Conservation (phyloP, 768 basidiomycete genomes). For the Pleurotus giganteus region DNA sequence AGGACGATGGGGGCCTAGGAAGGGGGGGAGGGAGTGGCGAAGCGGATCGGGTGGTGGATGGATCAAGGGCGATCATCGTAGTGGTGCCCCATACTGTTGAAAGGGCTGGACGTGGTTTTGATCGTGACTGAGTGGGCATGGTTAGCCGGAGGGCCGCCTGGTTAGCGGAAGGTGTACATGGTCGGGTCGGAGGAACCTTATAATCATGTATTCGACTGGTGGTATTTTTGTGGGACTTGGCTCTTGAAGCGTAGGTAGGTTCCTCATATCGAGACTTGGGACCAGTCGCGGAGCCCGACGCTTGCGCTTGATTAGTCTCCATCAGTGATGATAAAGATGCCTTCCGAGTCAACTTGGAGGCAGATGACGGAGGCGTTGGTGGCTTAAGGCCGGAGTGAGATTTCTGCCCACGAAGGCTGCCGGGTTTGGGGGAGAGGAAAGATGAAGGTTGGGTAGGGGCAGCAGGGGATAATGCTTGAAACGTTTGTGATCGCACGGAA, state of each 20-base stretch:
- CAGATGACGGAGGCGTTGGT: constrained; percentile 62
- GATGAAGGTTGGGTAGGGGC: constrained; percentile 50
- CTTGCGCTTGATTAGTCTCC: constrained; percentile 57
- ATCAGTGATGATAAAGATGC: constrained; percentile 76
- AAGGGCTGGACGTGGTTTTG: constrained; percentile 73
- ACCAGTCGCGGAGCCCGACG: constrained; percentile 50
- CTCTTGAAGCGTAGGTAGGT: constrained; percentile 79
- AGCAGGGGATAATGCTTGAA: constrained; percentile 52
- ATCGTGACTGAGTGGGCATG: constrained; percentile 80
- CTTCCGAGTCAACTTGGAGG: constrained; percentile 68
- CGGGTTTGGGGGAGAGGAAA: constrained; percentile 67
- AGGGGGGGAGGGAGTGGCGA: constrained; percentile 60
- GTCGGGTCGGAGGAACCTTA: constrained; percentile 72
- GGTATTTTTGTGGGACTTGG: constrained; percentile 63
- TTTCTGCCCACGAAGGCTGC: constrained; percentile 79
- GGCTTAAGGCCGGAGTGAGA: constrained; percentile 81
- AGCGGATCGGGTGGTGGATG: constrained; percentile 43
- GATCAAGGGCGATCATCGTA: constrained; percentile 29
- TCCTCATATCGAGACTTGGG: constrained; percentile 65
- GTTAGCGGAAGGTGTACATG: constrained; percentile 78
- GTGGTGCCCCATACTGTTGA: constrained; percentile 68
- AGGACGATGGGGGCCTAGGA: constrained; percentile 54
- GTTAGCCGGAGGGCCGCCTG: constrained; percentile 77
- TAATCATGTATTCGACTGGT: constrained; percentile 67
- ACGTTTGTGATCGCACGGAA: constrained; percentile 57